Evolutionary conservation across 2,329 filamentous ascomycete species (phyloP), one percentile per base, ranked within the genome.

Genomic region (Intubia oerlemansii): DNA sequence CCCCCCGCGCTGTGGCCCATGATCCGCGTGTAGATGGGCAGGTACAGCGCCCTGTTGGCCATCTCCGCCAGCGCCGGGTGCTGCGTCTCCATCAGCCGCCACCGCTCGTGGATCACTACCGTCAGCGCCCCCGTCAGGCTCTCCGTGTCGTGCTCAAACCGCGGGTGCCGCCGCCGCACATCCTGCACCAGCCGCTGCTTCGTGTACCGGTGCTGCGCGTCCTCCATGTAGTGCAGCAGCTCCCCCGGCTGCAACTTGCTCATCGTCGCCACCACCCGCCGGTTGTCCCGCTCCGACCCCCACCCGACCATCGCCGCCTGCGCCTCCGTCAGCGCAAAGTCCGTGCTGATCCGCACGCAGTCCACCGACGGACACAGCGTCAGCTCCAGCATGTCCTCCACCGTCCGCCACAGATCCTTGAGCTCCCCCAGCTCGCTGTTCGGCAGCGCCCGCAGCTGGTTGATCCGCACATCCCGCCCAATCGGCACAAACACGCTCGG

Each of bases 221-320:
- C 51, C 17, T 55, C 49, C 24, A 65, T 50, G 32, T 63, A 51
- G 34, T 56, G 46, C 36, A 61, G 50, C n/a, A 67, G 48, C 31
- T 60, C 49, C 9, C 50, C 42, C 0, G 62, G 62, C 5, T 51
- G 47, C 7, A 66, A 48, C 44, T 65, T 66, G 38, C 57, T 41
- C 34, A 53, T 45, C 0, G 52, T 55, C 11, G 39, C 40, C 14
- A 52, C 44, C 21, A 37, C 32, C 5, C 50, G 46, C 10, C 33
- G 34, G 11, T 38, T 35, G 29, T 50, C 47, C 13, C 41, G 40
- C 10, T 29, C 21, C 9, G 20, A 36, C 4, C 45, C 44, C 45
- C 44, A 47, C n/a, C 41, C 44, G 7, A 47, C 36, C 6, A 38
- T 35, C 4, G 36, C 34, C 0, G 37, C 42, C 5, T 43, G 42